Evolutionary conservation across 768 basidiomycete species (phyloP).

Genomic region (Postia placenta): DNA sequence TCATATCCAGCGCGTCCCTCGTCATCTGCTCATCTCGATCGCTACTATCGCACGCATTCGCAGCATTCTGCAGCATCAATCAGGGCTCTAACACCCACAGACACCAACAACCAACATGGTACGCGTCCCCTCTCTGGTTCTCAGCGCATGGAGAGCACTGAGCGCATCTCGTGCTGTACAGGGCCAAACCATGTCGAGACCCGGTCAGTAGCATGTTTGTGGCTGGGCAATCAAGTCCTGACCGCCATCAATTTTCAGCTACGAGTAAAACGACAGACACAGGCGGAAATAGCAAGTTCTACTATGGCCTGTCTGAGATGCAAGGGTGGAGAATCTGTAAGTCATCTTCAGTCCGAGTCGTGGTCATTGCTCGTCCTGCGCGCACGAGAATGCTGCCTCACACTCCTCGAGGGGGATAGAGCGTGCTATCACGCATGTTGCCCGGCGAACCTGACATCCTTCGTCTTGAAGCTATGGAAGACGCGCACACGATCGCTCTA

Average conservation of each 20-base stretch:
- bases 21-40: neutral
- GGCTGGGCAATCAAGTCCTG: neutral
- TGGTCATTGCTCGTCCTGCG: neutral
- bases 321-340: constrained; percentile 98
- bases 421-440: neutral
- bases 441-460: constrained; percentile 14
- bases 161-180: constrained; percentile 1
- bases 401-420: neutral
- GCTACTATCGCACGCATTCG: neutral
- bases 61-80: neutral
- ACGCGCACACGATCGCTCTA: constrained; percentile 77
- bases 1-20: neutral
- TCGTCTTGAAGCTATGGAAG: constrained; percentile 81
- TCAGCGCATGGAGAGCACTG: neutral
- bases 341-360: constrained; percentile 29
- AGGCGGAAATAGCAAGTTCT: constrained; percentile 63
- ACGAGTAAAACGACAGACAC: constrained; percentile 76
- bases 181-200: constrained; percentile 26
- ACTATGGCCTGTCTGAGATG: constrained; percentile 89
- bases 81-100: neutral
- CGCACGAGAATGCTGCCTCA: constrained; percentile 1
- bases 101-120: constrained; percentile 17
- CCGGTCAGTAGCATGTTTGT: constrained; percentile 10
- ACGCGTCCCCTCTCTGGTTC: neutral
- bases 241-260: constrained; percentile 35